These are phyloP conservation scores for Diaporthe citri DNA, from an alignment of 2,329 filamentous ascomycete species.

Conservation along the genomic window DNA sequence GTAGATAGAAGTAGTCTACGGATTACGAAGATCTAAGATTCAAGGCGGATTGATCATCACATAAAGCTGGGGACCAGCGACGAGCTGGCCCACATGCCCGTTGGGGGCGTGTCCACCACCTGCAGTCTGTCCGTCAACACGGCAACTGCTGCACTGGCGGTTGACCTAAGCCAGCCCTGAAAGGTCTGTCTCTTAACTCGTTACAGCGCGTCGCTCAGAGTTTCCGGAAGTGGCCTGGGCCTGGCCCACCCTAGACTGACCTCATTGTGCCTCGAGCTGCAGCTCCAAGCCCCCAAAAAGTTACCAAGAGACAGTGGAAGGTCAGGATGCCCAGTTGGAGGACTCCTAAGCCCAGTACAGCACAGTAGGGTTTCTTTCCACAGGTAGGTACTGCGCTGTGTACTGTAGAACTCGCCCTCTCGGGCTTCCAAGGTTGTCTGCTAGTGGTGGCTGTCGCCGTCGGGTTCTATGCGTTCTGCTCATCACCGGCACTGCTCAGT, in stretches of 20 bases:
- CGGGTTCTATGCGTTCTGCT: not conserved
- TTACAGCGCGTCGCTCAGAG: constrained; percentile 8
- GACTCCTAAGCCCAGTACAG: not conserved
- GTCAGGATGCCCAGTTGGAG: not conserved
- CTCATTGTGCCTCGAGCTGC: constrained; percentile 15
- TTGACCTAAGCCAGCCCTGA: not conserved
- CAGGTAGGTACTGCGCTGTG: not conserved
- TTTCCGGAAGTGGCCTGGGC: constrained; percentile 8
- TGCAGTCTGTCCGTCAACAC: not conserved
- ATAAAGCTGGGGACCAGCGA: not conserved
- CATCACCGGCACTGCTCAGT: not conserved
- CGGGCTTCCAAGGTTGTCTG: not conserved
- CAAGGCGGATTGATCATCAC: not conserved
- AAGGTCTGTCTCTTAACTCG: not conserved
- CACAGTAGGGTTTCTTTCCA: not conserved
- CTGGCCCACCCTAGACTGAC: constrained; percentile 17
- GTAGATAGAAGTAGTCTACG: not conserved
- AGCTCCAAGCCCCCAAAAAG: not conserved
- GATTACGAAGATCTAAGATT: not conserved
- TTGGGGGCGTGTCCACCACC: not conserved
- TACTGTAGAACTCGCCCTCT: not conserved
- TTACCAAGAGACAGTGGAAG: not conserved
- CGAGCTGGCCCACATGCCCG: not conserved
- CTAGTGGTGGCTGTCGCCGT: not conserved
- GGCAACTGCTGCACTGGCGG: not conserved